Base-by-base conservation (phyloP, 2,329 filamentous ascomycete species). In the Penicillium psychrosexuale region DNA sequence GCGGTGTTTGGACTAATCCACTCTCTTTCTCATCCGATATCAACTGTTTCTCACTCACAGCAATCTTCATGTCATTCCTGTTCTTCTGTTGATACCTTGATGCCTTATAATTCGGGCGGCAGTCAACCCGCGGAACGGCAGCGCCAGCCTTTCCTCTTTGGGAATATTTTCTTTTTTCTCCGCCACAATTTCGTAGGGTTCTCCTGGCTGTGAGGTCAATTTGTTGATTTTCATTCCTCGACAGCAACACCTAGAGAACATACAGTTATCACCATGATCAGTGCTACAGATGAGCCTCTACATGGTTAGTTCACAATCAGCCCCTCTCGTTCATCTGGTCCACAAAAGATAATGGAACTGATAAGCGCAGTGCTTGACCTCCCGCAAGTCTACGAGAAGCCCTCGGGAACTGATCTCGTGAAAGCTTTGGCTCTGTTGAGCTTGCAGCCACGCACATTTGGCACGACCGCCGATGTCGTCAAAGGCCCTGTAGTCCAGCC, bases 341-440 rank as follows among this genome's bases (percentile, higher is more conserved):
- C 52, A 54, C 52, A 54, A 54, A 56, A 61, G 58, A 62, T 61
- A 60, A 64, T 61, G 64, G 58, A 49, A 55, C 68, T 71, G 68
- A 73, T 70, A 69, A 73, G 65, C 38, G 44, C 66, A 86, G 85
- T 85, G 55, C 77, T 87, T 55, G 89, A 93, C 67, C 83, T 96
- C 27, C 90, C 91, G n/a, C 89, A 91, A 67, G 80, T 93, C 59
- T 90, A 91, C 81, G 83, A 87, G 65, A 87, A 84, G 66, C 92
- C 92, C 7, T 78, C 84, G 19, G 86, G 84, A 55, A 75, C 78
- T 31, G 78, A 81, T 5, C 80, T 97, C 43, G 74, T 90, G 47
- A 74, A 79, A 27, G 83, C 84, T 27, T 82, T 97, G n/a, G 75
- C 82, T 33, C 76, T 83, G 28, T 80, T 96, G 34, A 81, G 84